Conservation (phyloP, 1,284 basidiomycete species). For the Puccinia novopanici region DNA sequence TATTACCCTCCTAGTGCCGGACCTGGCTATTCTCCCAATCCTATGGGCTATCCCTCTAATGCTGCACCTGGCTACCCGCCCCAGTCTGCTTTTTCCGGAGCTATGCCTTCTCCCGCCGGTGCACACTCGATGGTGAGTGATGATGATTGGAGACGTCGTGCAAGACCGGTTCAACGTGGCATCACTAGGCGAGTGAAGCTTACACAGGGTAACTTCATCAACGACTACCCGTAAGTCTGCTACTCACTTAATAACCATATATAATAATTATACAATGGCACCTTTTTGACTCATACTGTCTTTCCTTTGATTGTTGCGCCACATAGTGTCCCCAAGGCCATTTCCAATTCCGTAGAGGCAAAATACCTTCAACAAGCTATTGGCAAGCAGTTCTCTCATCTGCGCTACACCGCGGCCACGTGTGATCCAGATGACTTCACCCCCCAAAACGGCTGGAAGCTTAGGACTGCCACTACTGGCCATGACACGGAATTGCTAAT, state of each 20-base stretch:
- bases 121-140: conserved; percentile 23
- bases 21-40: neutral
- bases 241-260: neutral
- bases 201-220: conserved; percentile 65
- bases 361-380: conserved; percentile 65
- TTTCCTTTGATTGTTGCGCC: neutral
- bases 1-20: conserved; percentile 20
- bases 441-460: conserved; percentile 73
- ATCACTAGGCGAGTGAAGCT: conserved; percentile 79
- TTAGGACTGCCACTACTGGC: conserved; percentile 77
- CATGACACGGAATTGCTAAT: conserved; percentile 91
- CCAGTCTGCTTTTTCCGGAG: neutral
- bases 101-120: conserved; percentile 7
- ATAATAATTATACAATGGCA: no score
- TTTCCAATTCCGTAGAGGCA: conserved; percentile 78
- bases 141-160: conserved; percentile 58
- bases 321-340: conserved; percentile 79
- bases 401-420: conserved; percentile 65
- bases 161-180: conserved; percentile 59
- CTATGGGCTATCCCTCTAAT: neutral
- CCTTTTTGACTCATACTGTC: neutral
- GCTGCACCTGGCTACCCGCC: conserved; percentile 23
- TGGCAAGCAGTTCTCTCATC: conserved; percentile 44
- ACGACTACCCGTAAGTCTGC: conserved; percentile 55
- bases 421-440: conserved; percentile 91